Base-by-base conservation (phyloP, 192 early-diverging fungal genomes). In the Mortierella hygrophila region DNA sequence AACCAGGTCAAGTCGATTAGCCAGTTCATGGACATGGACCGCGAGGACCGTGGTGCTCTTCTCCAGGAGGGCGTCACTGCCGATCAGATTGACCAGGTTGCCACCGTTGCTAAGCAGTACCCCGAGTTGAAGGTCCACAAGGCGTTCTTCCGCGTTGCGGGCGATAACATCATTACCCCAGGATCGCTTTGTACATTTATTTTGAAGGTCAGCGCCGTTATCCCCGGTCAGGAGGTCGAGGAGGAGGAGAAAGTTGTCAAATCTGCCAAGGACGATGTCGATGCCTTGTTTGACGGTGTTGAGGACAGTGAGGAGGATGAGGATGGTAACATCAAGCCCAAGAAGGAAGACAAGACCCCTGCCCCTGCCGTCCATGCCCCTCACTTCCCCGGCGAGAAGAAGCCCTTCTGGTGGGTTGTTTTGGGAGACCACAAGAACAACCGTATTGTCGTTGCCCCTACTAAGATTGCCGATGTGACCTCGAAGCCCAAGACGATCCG, bases 331-430 rank as follows among this genome's bases (percentile, higher is more conserved):
- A 83, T 74, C 85, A 90, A 88, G 72, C 79, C 79, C 44, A 84
- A 68, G 75, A 85, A 88, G 74, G 81, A 83, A 32, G 47, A 60
- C 71, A 82, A 90, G 69, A 42, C 75, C 4, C 26, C 81, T 52
- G 83, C 86, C 23, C 88, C 87, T 13, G 55, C 80, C 26, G 93
- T 91, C 4, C 95, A 96, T 78, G 90, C 93, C 11, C 96, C 96
- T 11, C 93, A 93, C 71, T 96, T 92, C 85, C 92, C 94, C 54
- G 86, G 78, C 26, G 92, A 93, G 80, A 96, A 96, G 90, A 94
- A 93, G 72, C 93, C 97, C 55, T 93, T 89, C 88, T 99, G 97
- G 97, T 98, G 96, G 96, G 91, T 99, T 42, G 92, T 96, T 70
- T 91, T 99, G 88, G 97, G 96, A 35, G 95, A 97, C 82, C 93